phyloP scores from a whole-genome alignment of 495 filamentous ascomycete genomes.

The Tuber melanosporum region DNA sequence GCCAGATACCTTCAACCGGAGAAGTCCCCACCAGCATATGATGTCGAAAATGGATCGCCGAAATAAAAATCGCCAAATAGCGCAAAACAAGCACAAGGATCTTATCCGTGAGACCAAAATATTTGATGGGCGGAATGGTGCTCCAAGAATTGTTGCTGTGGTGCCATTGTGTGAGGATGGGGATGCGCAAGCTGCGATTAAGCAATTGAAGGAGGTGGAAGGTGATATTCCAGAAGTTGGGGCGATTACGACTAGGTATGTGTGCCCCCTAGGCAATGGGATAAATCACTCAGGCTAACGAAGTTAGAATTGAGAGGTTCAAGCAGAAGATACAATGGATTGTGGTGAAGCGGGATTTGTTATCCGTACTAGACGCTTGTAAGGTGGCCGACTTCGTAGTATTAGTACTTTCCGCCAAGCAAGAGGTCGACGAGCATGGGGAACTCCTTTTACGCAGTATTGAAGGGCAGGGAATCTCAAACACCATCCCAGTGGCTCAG shows the following conservation, averaged over 20 bases:
- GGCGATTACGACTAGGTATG: slow-evolving; percentile 51
- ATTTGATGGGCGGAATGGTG: slow-evolving; percentile 76
- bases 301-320: slow-evolving; percentile 68
- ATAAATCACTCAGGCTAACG: background rate
- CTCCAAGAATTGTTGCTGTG: slow-evolving; percentile 84
- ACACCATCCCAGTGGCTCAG: slow-evolving; percentile 71
- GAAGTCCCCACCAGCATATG: slow-evolving; percentile 87
- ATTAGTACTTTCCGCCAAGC: slow-evolving; percentile 68
- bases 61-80: slow-evolving; percentile 85
- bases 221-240: slow-evolving; percentile 57
- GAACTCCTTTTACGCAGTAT: slow-evolving; percentile 76
- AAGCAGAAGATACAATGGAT: slow-evolving; percentile 88
- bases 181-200: slow-evolving; percentile 60
- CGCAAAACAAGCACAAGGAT: slow-evolving; percentile 71
- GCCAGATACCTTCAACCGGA: slow-evolving; percentile 55
- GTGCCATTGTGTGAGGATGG: slow-evolving; percentile 71
- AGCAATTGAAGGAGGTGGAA: slow-evolving; percentile 68
- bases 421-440: slow-evolving; percentile 75
- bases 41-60: slow-evolving; percentile 94
- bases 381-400: slow-evolving; percentile 83
- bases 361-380: slow-evolving; percentile 74
- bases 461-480: slow-evolving; percentile 89
- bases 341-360: slow-evolving; percentile 61
- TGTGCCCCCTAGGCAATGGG: background rate
- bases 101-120: slow-evolving; percentile 66